Base-by-base conservation (phyloP, 805 yeast genomes). In the Candida anglica region DNA sequence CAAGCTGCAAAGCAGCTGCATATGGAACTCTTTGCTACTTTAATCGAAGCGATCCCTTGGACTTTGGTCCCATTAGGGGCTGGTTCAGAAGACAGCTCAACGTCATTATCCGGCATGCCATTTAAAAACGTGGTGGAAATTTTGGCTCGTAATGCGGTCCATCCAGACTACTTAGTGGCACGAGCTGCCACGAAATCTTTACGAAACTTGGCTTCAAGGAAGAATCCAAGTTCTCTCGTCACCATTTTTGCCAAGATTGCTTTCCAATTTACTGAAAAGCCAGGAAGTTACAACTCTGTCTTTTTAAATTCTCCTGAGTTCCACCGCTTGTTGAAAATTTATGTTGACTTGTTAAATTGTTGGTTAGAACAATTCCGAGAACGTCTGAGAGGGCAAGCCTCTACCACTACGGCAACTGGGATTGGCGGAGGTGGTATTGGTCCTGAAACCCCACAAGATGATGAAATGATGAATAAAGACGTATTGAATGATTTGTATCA, bases 181-280 rank as follows among this genome's bases (percentile, higher is more conserved):
- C 58, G 63, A 13, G 81, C 88, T 20, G 75, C 93, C 1, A 64
- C 77, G 8, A 66, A 63, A 28, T 75, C 95, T 1, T 58, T 89
- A 33, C 80, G 75, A 39, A 67, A 71, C 16, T 54, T 91, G 16
- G 87, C 94, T 1, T 64, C 80, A 1, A 76, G 75, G 31, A 77
- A 72, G 39, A 82, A 83, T 42, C 83, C 95, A 0, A 76, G 81
- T 30, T 71, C 76, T 2, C 63, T 89, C 26, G 73, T 88, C 27
- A 81, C 86, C 1, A 73, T 78, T 16, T 87, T 81, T 63, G 86
- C 95, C 0, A 79, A 84, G 44, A 76, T 77, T 38, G 86, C 95
- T 1, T 86, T 89, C 56, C 79, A 79, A 44, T 76, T 85, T 40
- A 86, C 80, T 42, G 96, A 87, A 39, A 78, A 77, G 41, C 79